Evolutionary conservation across 768 basidiomycete species (phyloP), one percentile per base, ranked within the genome.

Genomic region (Hortiboletus flavorubellus): DNA sequence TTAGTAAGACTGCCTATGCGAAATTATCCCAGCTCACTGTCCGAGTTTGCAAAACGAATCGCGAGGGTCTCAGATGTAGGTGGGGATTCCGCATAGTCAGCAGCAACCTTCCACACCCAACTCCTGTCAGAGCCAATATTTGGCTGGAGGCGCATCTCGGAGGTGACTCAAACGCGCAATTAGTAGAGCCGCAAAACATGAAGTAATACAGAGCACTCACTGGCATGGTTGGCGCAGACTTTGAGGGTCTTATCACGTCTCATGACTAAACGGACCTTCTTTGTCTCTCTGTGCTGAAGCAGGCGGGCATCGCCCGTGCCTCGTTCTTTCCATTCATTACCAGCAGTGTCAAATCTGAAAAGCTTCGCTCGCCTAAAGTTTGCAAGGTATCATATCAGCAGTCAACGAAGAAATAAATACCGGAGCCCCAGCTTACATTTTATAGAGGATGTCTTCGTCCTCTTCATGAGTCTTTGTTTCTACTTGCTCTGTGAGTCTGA

Each of bases 181-280:
- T 16, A 59, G 49, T 43, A n/a, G 40, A 12, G 9, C 12, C 42
- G 21, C n/a, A 34, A 52, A 46, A 39, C 23, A 12, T 50, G 23
- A 26, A 42, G 33, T 18, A 42, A 49, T 37, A 35, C 26, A 14
- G 47, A n/a, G 45, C 11, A 74, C 80, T 76, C 67, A 98, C 97
- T 85, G 61, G 84, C 75, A 76, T 98, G 97, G 78, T 99, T 99
- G 54, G 97, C 97, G 75, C 97, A 98, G 75, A 98, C 95, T 75
- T 99, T 98, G 75, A 93, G 81, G 46, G 97, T 99, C 86, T 98
- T 98, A 82, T 99, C 97, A 74, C 97, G 91, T 77, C 96, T 82
- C 97, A 99, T 99, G 72, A 99, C 93, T 59, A 99, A 83, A 59
- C 97, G 84, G 67, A 96, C 81, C 75, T 95, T 98, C 79, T 88